phyloP scores from a whole-genome alignment of 164 flowering plant genomes.

The Vitis rupestris region DNA sequence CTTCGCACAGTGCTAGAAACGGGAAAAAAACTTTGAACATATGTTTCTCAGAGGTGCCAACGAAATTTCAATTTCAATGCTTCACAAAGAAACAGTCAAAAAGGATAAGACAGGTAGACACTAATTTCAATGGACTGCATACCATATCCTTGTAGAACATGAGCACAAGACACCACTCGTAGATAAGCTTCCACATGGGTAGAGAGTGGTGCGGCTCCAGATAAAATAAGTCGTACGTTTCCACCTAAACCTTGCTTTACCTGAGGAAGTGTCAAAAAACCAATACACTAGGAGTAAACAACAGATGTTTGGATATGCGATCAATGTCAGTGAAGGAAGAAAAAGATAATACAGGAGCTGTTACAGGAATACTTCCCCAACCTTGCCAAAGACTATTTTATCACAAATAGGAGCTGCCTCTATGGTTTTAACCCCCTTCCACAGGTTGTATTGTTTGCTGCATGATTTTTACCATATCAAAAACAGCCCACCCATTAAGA shows the following conservation, averaged over 20 bases:
- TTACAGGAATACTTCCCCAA: slow-evolving; percentile 16
- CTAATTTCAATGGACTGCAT: slow-evolving; percentile 11
- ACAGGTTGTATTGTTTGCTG: slow-evolving; percentile 75
- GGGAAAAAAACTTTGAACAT: not conserved
- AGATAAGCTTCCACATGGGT: slow-evolving; percentile 76
- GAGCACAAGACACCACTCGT: slow-evolving; percentile 87
- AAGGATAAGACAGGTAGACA: too few relatives aligned
- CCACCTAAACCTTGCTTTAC: slow-evolving; percentile 95
- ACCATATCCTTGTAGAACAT: slow-evolving; percentile 99
- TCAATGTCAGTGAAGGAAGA: not conserved
- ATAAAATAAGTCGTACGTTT: slow-evolving; percentile 74
- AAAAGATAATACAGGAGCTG: slow-evolving; percentile 1
- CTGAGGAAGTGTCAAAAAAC: slow-evolving; percentile 32
- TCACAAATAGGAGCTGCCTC: slow-evolving; percentile 83
- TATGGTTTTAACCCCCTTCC: slow-evolving; percentile 54
- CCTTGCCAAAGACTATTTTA: slow-evolving; percentile 84
- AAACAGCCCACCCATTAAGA: not conserved
- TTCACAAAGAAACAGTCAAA: too few relatives aligned
- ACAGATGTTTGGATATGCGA: not conserved
- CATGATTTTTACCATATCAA: slow-evolving; percentile 21
- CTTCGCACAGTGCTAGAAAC: not conserved
- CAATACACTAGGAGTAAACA: not conserved
- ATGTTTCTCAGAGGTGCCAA: too few relatives aligned
- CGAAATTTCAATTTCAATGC: too few relatives aligned
- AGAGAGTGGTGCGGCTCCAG: slow-evolving; percentile 98